These are phyloP conservation scores for Periconia digitata DNA, from an alignment of 2,329 filamentous ascomycete species.

Conservation along the genomic window DNA sequence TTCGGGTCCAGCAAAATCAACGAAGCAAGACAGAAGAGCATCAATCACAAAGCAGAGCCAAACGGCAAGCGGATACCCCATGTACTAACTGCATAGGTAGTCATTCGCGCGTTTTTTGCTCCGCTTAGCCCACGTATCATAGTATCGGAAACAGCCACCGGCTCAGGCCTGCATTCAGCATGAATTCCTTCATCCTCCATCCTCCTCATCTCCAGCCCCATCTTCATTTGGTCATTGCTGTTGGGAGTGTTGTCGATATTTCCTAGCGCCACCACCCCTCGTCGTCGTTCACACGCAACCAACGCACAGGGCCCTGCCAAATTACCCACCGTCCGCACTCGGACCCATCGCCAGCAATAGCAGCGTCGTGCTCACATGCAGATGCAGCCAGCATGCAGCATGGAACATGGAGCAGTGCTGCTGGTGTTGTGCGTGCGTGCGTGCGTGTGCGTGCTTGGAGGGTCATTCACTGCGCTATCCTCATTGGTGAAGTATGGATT, in stretches of 20 bases:
- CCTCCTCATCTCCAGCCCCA: not conserved
- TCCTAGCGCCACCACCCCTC: constrained; percentile 28
- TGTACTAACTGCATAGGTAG: not conserved
- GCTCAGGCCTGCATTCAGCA: constrained; percentile 6
- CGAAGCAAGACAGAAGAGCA: not conserved
- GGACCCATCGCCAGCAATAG: constrained; percentile 10
- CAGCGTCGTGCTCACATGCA: not conserved
- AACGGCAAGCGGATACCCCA: not conserved
- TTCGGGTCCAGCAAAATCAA: not conserved
- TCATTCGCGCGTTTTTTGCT: constrained; percentile 1
- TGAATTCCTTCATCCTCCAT: constrained; percentile 1
- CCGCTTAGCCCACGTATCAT: constrained; percentile 3
- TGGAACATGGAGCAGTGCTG: not conserved
- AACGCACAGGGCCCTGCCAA: constrained; percentile 31
- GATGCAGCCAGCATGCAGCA: constrained; percentile 17
- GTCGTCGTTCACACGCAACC: constrained; percentile 33
- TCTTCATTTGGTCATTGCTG: not conserved
- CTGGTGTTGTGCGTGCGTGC: not conserved
- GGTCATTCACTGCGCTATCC: not conserved
- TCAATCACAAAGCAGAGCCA: not conserved
- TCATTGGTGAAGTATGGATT: not conserved
- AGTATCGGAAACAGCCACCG: not conserved
- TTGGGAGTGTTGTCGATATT: constrained; percentile 10
- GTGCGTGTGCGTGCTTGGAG: not conserved
- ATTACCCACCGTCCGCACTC: constrained; percentile 21